Percentiles rank a stretch among this genome's conserved stretches.
These are phyloP conservation scores for Gilbertella persicaria DNA, from an alignment of 371 early-diverging fungal species.

Conservation along the genomic window DNA sequence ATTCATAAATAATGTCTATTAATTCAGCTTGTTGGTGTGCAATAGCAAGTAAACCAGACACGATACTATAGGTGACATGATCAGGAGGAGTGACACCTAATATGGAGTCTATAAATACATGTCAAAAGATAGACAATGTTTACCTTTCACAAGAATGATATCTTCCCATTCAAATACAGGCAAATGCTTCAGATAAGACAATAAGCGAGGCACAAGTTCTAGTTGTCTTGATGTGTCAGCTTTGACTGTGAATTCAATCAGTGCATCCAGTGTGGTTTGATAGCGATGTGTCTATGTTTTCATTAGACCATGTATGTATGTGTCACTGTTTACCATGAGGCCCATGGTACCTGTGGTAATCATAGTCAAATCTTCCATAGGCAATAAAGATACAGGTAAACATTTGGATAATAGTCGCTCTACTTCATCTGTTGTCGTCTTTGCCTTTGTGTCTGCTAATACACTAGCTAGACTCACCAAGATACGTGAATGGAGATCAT, in stretches of 20 bases:
- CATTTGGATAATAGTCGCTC: conserved; percentile 40
- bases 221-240: conserved; percentile 35
- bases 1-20: conserved; percentile 36
- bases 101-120: background rate
- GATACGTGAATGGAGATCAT: conserved; percentile 61
- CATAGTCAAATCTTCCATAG: conserved; percentile 22
- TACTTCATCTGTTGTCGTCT: conserved; percentile 35
- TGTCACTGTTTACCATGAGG: conserved; percentile 27
- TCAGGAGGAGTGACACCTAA: conserved; percentile 39
- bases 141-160: conserved; percentile 32
- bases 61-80: conserved; percentile 40
- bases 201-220: conserved; percentile 31
- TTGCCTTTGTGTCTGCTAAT: conserved; percentile 47
- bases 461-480: conserved; percentile 59
- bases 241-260: conserved; percentile 39
- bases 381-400: conserved; percentile 30
- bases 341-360: conserved; percentile 21
- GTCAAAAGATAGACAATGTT: background rate
- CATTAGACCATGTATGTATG: background rate
- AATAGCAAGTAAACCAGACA: conserved; percentile 52
- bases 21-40: conserved; percentile 37
- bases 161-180: conserved; percentile 36
- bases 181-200: conserved; percentile 34
- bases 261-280: conserved; percentile 46
- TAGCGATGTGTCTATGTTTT: conserved; percentile 37